Percentiles rank a stretch among this genome's conserved stretches.
These are phyloP conservation scores for Trichoderma virens DNA, from an alignment of 495 filamentous ascomycete genomes.

Conservation along the genomic window DNA sequence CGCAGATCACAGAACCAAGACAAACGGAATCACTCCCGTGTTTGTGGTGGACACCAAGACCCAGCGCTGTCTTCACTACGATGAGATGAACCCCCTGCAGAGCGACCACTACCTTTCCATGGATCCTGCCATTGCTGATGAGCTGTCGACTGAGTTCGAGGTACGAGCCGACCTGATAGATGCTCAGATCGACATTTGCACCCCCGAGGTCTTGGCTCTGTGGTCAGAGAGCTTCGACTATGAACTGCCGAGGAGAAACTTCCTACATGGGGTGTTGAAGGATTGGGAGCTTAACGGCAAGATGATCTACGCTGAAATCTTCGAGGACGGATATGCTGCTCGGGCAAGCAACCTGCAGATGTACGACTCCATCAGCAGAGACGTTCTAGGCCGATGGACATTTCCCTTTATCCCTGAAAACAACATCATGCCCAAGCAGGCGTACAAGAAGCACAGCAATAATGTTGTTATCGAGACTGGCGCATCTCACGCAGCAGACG, in stretches of 20 bases:
- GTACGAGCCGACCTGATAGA: slow-evolving; percentile 85
- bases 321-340: slow-evolving; percentile 72
- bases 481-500: slow-evolving; percentile 48
- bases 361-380: slow-evolving; percentile 85
- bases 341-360: slow-evolving; percentile 77
- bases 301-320: slow-evolving; percentile 84
- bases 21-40: slow-evolving; percentile 63
- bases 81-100: slow-evolving; percentile 55
- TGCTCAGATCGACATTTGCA: slow-evolving; percentile 95
- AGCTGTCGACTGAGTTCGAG: slow-evolving; percentile 63
- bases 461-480: slow-evolving; percentile 65
- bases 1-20: slow-evolving; percentile 61
- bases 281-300: slow-evolving; percentile 96
- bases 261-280: slow-evolving; percentile 84
- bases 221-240: slow-evolving; percentile 99
- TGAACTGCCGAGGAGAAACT: slow-evolving; percentile 78
- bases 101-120: slow-evolving; percentile 52
- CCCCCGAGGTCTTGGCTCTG: slow-evolving; percentile 83
- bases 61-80: slow-evolving; percentile 85
- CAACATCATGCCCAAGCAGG: slow-evolving; percentile 70
- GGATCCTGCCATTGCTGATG: slow-evolving; percentile 53
- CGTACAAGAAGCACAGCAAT: slow-evolving; percentile 64
- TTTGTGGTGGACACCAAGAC: slow-evolving; percentile 79
- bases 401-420: slow-evolving; percentile 89
- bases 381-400: slow-evolving; percentile 83